Conservation (phyloP, 306 rosid species). For the Casuarina equisetifolia region DNA sequence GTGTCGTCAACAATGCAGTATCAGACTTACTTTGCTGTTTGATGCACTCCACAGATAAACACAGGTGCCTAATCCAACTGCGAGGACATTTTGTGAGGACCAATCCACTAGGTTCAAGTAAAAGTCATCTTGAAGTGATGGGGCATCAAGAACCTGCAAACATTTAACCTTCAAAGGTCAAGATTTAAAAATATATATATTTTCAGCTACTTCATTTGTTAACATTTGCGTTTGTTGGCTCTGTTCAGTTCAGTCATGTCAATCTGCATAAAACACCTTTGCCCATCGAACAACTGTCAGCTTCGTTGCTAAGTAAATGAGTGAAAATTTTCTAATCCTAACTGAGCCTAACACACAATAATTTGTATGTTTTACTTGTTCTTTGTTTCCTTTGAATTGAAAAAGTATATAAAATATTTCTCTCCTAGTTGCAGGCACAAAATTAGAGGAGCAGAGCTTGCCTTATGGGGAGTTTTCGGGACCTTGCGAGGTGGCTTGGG, state of each 20-base stretch:
- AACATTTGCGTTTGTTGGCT: background rate
- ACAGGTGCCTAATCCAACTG: slow-evolving; percentile 91
- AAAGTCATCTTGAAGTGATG: slow-evolving; percentile 98
- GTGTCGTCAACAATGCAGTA: background rate
- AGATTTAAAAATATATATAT: background rate
- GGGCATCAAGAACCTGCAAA: slow-evolving; percentile 93
- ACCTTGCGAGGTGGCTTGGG: slow-evolving; percentile 97
- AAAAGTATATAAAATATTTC: background rate
- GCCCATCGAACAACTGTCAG: background rate
- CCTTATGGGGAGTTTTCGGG: slow-evolving; percentile 98
- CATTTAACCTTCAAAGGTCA: slow-evolving; percentile 18
- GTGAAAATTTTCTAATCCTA: background rate
- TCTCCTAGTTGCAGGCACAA: background rate
- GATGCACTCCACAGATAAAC: slow-evolving; percentile 98
- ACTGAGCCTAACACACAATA: no score
- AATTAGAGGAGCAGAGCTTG: slow-evolving; percentile 2
- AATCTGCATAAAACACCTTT: background rate
- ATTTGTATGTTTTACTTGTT: background rate
- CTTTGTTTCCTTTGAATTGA: background rate
- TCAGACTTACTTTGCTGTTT: slow-evolving; percentile 71
- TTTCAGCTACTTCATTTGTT: background rate
- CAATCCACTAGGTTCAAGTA: slow-evolving; percentile 98
- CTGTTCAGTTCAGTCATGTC: background rate
- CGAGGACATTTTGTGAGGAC: slow-evolving; percentile 97
- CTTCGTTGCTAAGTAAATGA: background rate